Conservation (phyloP, 164 flowering plant genomes). For the Umbilicus rupestris region DNA sequence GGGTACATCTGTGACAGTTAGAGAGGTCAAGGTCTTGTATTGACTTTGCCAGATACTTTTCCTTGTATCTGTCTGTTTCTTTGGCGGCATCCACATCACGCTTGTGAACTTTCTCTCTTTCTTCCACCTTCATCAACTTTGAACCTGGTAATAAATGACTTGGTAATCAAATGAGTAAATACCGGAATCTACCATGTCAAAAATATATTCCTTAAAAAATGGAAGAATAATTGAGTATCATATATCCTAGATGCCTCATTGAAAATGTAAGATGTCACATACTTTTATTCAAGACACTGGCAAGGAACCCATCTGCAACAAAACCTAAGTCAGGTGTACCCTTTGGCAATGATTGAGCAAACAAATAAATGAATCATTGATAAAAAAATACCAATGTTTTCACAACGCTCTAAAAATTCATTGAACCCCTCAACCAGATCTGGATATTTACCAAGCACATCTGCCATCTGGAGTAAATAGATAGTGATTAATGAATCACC, state of each 20-base stretch:
- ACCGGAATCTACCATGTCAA: neutral
- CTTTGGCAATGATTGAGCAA: constrained; percentile 5
- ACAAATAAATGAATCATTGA: neutral
- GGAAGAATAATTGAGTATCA: neutral
- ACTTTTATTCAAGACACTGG: constrained; percentile 58
- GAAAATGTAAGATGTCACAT: constrained; percentile 15
- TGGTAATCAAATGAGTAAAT: constrained; percentile 3
- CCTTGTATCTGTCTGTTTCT: constrained; percentile 45
- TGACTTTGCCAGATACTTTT: constrained; percentile 47
- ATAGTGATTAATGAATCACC: neutral
- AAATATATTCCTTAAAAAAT: neutral
- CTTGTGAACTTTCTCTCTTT: neutral
- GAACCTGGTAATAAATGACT: neutral
- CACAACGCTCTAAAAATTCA: constrained; percentile 54
- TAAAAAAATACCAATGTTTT: constrained; percentile 36
- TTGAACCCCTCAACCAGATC: constrained; percentile 66
- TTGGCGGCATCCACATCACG: constrained; percentile 38
- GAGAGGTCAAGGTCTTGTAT: constrained; percentile 68
- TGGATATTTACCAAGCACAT: constrained; percentile 49
- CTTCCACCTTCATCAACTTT: neutral
- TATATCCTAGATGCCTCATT: neutral
- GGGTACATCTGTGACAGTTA: constrained; percentile 51
- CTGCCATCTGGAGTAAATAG: constrained; percentile 37
- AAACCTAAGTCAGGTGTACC: constrained; percentile 1
- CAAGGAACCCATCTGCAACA: constrained; percentile 61